Evolutionary conservation across 768 basidiomycete genomes (phyloP), one percentile per base, ranked within the genome.

Genomic region (Hericium alpestre): DNA sequence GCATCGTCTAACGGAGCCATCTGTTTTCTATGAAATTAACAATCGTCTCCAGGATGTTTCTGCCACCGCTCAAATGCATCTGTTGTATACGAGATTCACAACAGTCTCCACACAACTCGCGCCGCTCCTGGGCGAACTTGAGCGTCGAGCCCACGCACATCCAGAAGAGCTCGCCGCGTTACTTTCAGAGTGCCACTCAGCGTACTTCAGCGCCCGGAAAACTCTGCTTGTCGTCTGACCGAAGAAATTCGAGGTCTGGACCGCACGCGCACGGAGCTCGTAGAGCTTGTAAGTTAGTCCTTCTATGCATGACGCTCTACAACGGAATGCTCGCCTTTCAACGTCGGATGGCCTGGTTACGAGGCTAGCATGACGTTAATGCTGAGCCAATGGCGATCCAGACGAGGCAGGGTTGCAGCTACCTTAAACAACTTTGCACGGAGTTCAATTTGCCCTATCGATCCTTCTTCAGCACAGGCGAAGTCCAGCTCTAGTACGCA

Each of bases 351-450:
- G n/a, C n/a, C n/a, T n/a, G n/a, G n/a, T n/a, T n/a, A n/a, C n/a
- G n/a, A n/a, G n/a, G n/a, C n/a, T n/a, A n/a, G 22, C 53, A 57
- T 32, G 23, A 58, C 38, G 18, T n/a, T 11, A 16, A 39, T 61
- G 32, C 8, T 23, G 49, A 55, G 56, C 13, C 53, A 12, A 13
- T n/a, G 13, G 11, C 20, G 32, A 27, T 47, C 23, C 58, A 95
- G 93, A 95, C 95, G 0, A 79, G 92, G 53, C 77, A 89, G 1
- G 96, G 96, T 6, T 97, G 94, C 67, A 84, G 87, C 56, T 96
- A 94, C 68, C 73, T 99, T 51, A 94, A 94, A 65, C 88, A 93
- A 43, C 76, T 95, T 4, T 97, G 93, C 64, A 82, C 81, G 6
- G 96, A 99, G 66, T 97, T 93, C 70, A 74, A 79, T 49, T 74